A percentile compares a stretch with the other conserved stretches of the same genome.
Evolutionary conservation across 192 early-diverging fungal genomes (phyloP).

Genomic region (Backusella macrospora): DNA sequence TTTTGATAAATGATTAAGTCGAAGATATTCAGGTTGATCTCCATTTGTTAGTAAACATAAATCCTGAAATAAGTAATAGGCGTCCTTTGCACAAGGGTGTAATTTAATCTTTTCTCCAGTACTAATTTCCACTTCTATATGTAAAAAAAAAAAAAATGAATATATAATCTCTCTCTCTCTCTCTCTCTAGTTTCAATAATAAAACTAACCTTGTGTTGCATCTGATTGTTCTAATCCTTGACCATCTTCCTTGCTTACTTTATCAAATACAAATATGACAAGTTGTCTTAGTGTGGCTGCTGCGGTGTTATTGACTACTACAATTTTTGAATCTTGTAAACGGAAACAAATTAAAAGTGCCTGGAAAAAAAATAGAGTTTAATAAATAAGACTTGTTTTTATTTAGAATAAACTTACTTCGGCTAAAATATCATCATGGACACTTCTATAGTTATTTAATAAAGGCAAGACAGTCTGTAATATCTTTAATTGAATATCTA

Average conservation of each 20-base stretch:
- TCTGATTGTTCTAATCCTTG: slow-evolving; percentile 24
- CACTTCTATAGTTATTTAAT: slow-evolving; percentile 74
- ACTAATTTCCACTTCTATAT: slow-evolving; percentile 15
- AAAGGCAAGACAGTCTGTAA: slow-evolving; percentile 92
- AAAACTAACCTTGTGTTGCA: slow-evolving; percentile 24
- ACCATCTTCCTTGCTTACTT: slow-evolving; percentile 68
- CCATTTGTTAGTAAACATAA: slow-evolving; percentile 79
- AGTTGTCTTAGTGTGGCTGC: slow-evolving; percentile 84
- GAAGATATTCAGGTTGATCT: slow-evolving; percentile 65
- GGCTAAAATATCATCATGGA: slow-evolving; percentile 82
- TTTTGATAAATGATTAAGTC: slow-evolving; percentile 57
- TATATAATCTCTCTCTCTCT: neutral
- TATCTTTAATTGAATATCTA: slow-evolving; percentile 92
- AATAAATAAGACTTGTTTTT: neutral
- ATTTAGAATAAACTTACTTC: slow-evolving; percentile 54
- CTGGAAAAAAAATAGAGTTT: slow-evolving; percentile 32
- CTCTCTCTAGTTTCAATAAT: neutral
- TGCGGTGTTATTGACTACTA: slow-evolving; percentile 84
- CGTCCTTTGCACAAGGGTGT: slow-evolving; percentile 74
- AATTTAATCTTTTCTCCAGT: slow-evolving; percentile 40
- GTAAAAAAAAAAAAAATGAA: neutral
- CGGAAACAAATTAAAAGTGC: slow-evolving; percentile 82
- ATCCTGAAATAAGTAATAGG: slow-evolving; percentile 90
- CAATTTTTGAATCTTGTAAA: slow-evolving; percentile 82
- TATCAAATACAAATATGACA: slow-evolving; percentile 85